A percentile compares a stretch with the other conserved stretches of the same genome.
These are phyloP conservation scores for Trypanosoma cruzi DNA, from an alignment of 208 protist species.

Conservation along the genomic window DNA sequence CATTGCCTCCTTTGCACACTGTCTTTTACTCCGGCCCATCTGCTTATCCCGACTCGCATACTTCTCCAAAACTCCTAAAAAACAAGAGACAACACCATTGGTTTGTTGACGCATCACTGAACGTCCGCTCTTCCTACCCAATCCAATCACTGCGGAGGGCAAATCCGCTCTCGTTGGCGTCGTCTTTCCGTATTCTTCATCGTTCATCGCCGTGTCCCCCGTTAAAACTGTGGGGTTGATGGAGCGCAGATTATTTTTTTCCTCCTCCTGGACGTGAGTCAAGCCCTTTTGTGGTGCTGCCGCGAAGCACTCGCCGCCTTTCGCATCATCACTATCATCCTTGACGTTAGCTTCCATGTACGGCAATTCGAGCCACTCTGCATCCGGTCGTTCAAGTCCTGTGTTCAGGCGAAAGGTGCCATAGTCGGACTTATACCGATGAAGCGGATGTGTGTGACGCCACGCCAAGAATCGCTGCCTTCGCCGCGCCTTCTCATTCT, in stretches of 20 bases:
- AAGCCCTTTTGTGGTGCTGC: not conserved
- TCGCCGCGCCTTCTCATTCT: conserved; percentile 13
- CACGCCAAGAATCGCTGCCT: conserved; percentile 63
- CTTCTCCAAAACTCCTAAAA: conserved; percentile 50
- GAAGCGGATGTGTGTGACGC: conserved; percentile 44
- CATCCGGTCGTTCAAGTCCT: conserved; percentile 57
- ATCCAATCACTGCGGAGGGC: conserved; percentile 5
- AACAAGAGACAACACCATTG: conserved; percentile 48
- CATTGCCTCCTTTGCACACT: conserved; percentile 29
- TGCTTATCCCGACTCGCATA: conserved; percentile 33
- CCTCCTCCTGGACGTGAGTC: not conserved
- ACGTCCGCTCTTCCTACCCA: not conserved
- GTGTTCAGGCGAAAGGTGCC: conserved; percentile 72
- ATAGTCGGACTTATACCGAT: conserved; percentile 37
- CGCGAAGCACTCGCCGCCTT: not conserved
- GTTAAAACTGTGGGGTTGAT: not conserved
- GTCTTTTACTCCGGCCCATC: conserved; percentile 16
- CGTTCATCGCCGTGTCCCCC: not conserved
- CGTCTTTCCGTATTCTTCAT: not conserved
- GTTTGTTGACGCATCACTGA: too few relatives aligned
- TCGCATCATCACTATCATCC: not conserved
- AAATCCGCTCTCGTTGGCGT: not conserved
- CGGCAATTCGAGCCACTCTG: conserved; percentile 33
- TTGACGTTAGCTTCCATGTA: conserved; percentile 11
- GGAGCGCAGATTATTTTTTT: not conserved